These are phyloP conservation scores for Colletotrichum lentis DNA, from an alignment of 2,329 filamentous ascomycete genomes.

Conservation along the genomic window DNA sequence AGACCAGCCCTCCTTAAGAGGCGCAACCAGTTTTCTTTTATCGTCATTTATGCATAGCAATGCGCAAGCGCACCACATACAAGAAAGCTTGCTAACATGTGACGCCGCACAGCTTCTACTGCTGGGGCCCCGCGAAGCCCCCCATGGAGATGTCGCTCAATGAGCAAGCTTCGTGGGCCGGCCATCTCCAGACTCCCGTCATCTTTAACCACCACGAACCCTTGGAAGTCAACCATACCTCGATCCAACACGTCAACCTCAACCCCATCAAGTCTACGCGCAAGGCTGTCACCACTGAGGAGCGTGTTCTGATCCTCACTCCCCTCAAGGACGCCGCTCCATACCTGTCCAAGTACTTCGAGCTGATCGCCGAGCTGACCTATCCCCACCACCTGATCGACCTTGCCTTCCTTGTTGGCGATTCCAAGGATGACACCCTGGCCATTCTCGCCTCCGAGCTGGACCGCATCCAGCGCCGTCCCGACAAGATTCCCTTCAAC, in stretches of 20 bases:
- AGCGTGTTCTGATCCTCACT: conserved; percentile 90
- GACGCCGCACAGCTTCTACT: conserved; percentile 78
- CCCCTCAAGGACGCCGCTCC: conserved; percentile 88
- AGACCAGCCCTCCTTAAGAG: conserved; percentile 4
- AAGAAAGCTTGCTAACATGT: conserved; percentile 20
- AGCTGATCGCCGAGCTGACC: conserved; percentile 85
- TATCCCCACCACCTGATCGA: conserved; percentile 97
- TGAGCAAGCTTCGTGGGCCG: conserved; percentile 88
- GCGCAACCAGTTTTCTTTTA: not conserved
- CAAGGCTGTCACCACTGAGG: conserved; percentile 80
- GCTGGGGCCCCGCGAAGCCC: conserved; percentile 94
- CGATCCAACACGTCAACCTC: conserved; percentile 82
- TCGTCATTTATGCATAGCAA: not conserved
- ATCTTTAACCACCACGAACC: conserved; percentile 95
- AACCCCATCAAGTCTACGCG: conserved; percentile 84
- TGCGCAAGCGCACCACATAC: conserved; percentile 7
- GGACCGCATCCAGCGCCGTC: conserved; percentile 83
- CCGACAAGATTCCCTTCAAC: conserved; percentile 82
- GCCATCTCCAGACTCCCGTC: conserved; percentile 89
- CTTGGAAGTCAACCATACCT: conserved; percentile 80
- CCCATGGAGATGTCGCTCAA: conserved; percentile 95
- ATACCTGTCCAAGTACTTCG: conserved; percentile 89
- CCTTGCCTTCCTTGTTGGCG: conserved; percentile 91
- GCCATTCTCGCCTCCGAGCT: conserved; percentile 86
- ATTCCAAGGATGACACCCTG: conserved; percentile 89